Evolutionary conservation across 768 basidiomycete genomes (phyloP).

Genomic region (Amanita phalloides): DNA sequence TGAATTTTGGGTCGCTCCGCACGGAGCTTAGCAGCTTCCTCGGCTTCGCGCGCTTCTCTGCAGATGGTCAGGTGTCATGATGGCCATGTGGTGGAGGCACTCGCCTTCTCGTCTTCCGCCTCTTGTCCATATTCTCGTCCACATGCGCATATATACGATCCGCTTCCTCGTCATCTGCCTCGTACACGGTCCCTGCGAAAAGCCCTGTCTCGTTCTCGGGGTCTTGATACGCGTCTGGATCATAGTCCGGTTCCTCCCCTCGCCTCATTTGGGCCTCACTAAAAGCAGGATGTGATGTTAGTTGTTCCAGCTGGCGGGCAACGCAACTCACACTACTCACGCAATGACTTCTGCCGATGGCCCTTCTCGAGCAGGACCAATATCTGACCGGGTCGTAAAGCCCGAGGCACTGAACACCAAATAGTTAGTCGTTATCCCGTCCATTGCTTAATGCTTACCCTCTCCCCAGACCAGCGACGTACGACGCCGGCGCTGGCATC

Average conservation of each 20-base stretch:
- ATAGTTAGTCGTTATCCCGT: constrained; percentile 3
- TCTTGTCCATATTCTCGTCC: constrained; percentile 81
- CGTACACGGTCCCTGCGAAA: constrained; percentile 93
- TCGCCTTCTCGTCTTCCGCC: constrained; percentile 71
- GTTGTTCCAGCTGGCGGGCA: background rate
- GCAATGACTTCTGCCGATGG: constrained; percentile 88
- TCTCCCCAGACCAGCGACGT: constrained; percentile 97
- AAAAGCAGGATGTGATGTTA: background rate
- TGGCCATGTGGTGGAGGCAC: constrained; percentile 36
- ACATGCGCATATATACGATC: constrained; percentile 93
- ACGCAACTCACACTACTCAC: constrained; percentile 27
- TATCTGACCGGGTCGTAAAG: constrained; percentile 97
- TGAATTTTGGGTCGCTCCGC: constrained; percentile 91
- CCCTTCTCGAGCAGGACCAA: constrained; percentile 93
- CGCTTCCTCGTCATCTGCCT: constrained; percentile 96
- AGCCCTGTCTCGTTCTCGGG: constrained; percentile 96
- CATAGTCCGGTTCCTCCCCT: constrained; percentile 81
- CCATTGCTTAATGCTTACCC: constrained; percentile 43
- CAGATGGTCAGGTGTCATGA: constrained; percentile 12
- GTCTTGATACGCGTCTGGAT: constrained; percentile 90
- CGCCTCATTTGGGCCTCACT: constrained; percentile 82
- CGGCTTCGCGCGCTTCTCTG: constrained; percentile 70
- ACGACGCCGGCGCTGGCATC: constrained; percentile 92
- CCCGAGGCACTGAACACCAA: constrained; percentile 67
- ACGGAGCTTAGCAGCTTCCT: constrained; percentile 65